Percentiles rank a stretch among this genome's conserved stretches.
phyloP scores from a whole-genome alignment of 352 stramenopile species.

The Detonula confervacea region DNA sequence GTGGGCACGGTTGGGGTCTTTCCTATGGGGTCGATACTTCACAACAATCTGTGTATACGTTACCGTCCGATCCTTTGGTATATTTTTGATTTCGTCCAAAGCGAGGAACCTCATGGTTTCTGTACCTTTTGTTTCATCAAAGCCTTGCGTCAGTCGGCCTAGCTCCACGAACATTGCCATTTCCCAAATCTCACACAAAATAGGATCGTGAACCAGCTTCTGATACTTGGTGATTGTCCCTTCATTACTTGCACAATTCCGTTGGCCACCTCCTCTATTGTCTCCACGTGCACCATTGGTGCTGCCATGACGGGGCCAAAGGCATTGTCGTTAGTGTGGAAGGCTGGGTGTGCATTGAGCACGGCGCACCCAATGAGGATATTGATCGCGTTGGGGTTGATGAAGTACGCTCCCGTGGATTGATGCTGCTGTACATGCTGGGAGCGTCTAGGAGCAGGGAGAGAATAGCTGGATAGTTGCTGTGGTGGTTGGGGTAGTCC shows the following conservation, averaged over 20 bases:
- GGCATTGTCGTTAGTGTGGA: too few relatives aligned
- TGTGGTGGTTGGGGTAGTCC: too few relatives aligned
- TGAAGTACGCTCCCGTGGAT: too few relatives aligned
- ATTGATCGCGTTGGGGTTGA: too few relatives aligned
- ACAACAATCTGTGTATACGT: slow-evolving; percentile 9
- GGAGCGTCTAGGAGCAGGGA: too few relatives aligned
- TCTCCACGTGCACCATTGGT: too few relatives aligned
- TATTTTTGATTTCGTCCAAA: slow-evolving; percentile 6
- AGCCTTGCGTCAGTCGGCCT: background rate
- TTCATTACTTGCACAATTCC: background rate
- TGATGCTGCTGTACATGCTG: too few relatives aligned
- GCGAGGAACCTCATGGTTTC: background rate
- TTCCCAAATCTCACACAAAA: background rate
- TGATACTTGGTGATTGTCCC: slow-evolving; percentile 1
- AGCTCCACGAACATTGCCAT: background rate
- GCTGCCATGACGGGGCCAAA: background rate
- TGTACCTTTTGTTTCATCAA: background rate
- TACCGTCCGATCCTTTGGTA: slow-evolving; percentile 4
- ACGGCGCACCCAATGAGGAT: too few relatives aligned
- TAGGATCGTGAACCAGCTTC: background rate
- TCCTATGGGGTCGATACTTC: slow-evolving; percentile 7
- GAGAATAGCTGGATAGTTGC: too few relatives aligned
- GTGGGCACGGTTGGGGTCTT: slow-evolving; percentile 10
- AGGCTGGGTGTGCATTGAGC: too few relatives aligned
- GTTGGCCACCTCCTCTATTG: background rate